These are phyloP conservation scores for Alternaria viburni DNA, from an alignment of 2,329 filamentous ascomycete species.

Conservation along the genomic window DNA sequence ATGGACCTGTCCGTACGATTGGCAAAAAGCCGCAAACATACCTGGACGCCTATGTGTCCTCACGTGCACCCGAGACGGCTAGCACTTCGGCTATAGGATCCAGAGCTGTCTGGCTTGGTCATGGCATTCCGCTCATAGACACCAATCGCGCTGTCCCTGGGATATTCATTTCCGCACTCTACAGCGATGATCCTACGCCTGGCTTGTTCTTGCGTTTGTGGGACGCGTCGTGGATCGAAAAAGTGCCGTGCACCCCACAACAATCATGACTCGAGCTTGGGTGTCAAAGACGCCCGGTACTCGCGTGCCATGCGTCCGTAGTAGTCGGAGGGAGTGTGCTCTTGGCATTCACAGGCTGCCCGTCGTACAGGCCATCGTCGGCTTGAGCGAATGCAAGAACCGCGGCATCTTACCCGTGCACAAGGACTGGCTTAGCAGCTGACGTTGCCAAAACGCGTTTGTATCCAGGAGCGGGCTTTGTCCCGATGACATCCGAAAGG, in stretches of 20 bases:
- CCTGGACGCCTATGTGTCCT: constrained; percentile 21
- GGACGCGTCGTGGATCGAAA: constrained; percentile 12
- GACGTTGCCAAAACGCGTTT: constrained; percentile 29
- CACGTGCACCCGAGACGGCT: constrained; percentile 29
- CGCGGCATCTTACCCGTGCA: constrained; percentile 27
- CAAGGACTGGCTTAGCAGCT: constrained; percentile 24
- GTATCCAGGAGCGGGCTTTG: constrained; percentile 26
- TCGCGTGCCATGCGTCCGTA: not conserved
- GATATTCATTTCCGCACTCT: constrained; percentile 36
- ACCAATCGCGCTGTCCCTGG: constrained; percentile 33
- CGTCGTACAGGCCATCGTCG: constrained; percentile 11
- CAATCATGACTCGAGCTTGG: constrained; percentile 15
- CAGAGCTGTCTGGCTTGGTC: constrained; percentile 30
- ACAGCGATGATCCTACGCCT: constrained; percentile 22
- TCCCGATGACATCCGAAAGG: constrained; percentile 44
- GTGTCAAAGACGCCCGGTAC: not conserved
- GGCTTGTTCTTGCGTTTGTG: constrained; percentile 4
- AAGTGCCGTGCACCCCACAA: constrained; percentile 16
- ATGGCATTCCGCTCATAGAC: constrained; percentile 18
- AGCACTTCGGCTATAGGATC: constrained; percentile 27
- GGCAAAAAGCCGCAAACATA: constrained; percentile 26
- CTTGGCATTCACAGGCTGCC: constrained; percentile 9
- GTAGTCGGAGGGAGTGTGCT: not conserved
- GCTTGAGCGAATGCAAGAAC: constrained; percentile 13
- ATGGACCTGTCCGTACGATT: constrained; percentile 29